A percentile compares a stretch with the other conserved stretches of the same genome.
Conservation (phyloP, 352 stramenopile species). For the Phytophthora ohioensis region DNA sequence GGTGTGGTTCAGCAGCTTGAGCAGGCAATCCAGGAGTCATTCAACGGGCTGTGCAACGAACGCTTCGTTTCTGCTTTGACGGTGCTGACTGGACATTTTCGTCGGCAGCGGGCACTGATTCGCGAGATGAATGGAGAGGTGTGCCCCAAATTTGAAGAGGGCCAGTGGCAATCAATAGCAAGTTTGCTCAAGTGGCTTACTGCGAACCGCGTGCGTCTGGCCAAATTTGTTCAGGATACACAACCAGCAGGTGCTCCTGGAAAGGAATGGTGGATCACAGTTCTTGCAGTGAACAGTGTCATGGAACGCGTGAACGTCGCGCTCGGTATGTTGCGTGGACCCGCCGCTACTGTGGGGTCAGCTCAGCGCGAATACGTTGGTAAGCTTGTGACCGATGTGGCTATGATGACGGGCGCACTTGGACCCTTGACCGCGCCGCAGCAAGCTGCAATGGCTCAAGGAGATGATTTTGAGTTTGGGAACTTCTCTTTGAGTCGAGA, state of each 20-base stretch:
- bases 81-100: conserved; percentile 28
- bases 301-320: conserved; percentile 37
- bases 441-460: conserved; percentile 10
- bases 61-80: conserved; percentile 32
- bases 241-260: conserved; percentile 23
- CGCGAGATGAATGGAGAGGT: conserved; percentile 36
- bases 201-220: conserved; percentile 25
- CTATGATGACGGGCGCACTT: conserved; percentile 29
- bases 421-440: conserved; percentile 28
- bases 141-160: conserved; percentile 40
- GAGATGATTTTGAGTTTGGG: conserved; percentile 25
- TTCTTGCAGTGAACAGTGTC: conserved; percentile 35
- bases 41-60: conserved; percentile 34
- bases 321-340: conserved; percentile 14
- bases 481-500: conserved; percentile 31
- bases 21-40: conserved; percentile 28
- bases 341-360: background rate
- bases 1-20: conserved; percentile 29
- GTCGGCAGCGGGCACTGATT: conserved; percentile 32
- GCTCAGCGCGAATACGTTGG: conserved; percentile 18
- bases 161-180: conserved; percentile 35
- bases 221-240: conserved; percentile 25
- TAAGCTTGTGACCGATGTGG: conserved; percentile 41
- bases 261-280: conserved; percentile 43
- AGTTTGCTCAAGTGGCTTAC: conserved; percentile 32